A percentile compares a stretch with the other conserved stretches of the same genome.
These are phyloP conservation scores for Aaosphaeria pasadenensis DNA, from an alignment of 2,329 filamentous ascomycete species.

Conservation along the genomic window DNA sequence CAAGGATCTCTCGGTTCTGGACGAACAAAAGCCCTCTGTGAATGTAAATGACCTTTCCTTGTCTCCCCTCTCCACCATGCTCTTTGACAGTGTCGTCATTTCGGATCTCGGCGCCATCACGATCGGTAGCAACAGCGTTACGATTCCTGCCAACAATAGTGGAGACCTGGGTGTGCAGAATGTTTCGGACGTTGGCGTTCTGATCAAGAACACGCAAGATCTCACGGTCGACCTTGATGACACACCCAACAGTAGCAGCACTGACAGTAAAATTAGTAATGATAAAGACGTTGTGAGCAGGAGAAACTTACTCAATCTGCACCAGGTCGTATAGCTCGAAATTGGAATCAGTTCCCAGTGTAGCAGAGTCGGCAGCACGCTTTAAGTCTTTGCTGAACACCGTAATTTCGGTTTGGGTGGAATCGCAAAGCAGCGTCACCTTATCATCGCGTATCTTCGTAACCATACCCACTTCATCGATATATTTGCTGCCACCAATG, in stretches of 20 bases:
- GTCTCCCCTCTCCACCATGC: conserved; percentile 76
- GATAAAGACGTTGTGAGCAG: not conserved
- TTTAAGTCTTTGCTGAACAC: conserved; percentile 97
- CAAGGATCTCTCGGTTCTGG: conserved; percentile 76
- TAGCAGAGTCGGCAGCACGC: conserved; percentile 88
- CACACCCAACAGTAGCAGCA: conserved; percentile 84
- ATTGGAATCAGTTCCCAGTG: conserved; percentile 78
- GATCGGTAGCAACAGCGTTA: conserved; percentile 85
- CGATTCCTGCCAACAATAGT: conserved; percentile 82
- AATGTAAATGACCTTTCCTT: conserved; percentile 89
- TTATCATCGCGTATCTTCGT: conserved; percentile 90
- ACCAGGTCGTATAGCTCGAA: conserved; percentile 92
- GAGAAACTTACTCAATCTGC: conserved; percentile 69
- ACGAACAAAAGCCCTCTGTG: conserved; percentile 90
- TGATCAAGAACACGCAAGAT: conserved; percentile 88
- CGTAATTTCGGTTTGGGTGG: conserved; percentile 88
- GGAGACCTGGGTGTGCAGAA: conserved; percentile 87
- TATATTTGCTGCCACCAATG: conserved; percentile 89
- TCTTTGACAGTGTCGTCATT: conserved; percentile 92
- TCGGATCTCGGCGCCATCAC: conserved; percentile 89
- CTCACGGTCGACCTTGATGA: conserved; percentile 94
- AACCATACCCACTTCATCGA: conserved; percentile 95
- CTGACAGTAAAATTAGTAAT: conserved; percentile 31
- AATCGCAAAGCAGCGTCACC: conserved; percentile 89
- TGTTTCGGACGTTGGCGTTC: conserved; percentile 74